phyloP scores from a whole-genome alignment of 768 basidiomycete species.

The Russula lepida region DNA sequence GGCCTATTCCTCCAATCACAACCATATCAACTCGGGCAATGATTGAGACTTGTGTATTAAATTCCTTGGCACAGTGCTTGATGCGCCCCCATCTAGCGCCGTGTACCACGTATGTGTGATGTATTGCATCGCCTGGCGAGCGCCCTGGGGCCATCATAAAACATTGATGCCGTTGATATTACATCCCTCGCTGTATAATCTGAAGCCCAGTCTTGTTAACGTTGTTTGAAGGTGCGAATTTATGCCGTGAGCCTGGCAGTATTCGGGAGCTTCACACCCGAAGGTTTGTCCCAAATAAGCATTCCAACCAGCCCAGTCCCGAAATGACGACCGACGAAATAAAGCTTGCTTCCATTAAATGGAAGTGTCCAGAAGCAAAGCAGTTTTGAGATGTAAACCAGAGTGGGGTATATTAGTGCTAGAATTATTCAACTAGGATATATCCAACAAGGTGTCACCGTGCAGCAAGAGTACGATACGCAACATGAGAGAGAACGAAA shows the following conservation, averaged over 20 bases:
- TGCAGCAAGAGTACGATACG: slow-evolving; percentile 18
- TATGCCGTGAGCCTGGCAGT: background rate
- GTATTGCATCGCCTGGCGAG: background rate
- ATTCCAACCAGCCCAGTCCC: background rate
- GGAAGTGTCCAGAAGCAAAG: slow-evolving; percentile 10
- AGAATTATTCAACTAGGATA: slow-evolving; percentile 21
- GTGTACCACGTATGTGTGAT: background rate
- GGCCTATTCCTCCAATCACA: background rate
- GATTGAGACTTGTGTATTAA: background rate
- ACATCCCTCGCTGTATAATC: background rate
- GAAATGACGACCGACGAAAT: slow-evolving; percentile 2
- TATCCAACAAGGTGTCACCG: slow-evolving; percentile 15
- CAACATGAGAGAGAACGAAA: background rate
- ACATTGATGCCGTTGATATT: background rate
- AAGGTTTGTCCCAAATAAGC: slow-evolving; percentile 3
- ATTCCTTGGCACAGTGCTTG: background rate
- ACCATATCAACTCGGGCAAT: background rate
- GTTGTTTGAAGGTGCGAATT: background rate
- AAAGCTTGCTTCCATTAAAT: slow-evolving; percentile 8
- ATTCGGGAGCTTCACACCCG: slow-evolving; percentile 1
- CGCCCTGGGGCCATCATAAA: background rate
- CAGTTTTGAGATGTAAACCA: slow-evolving; percentile 5
- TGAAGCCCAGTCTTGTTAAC: background rate
- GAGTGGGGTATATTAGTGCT: slow-evolving; percentile 21
- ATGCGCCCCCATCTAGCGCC: background rate